phyloP scores from a whole-genome alignment of 805 yeast genomes.

The Candida golubevii region DNA sequence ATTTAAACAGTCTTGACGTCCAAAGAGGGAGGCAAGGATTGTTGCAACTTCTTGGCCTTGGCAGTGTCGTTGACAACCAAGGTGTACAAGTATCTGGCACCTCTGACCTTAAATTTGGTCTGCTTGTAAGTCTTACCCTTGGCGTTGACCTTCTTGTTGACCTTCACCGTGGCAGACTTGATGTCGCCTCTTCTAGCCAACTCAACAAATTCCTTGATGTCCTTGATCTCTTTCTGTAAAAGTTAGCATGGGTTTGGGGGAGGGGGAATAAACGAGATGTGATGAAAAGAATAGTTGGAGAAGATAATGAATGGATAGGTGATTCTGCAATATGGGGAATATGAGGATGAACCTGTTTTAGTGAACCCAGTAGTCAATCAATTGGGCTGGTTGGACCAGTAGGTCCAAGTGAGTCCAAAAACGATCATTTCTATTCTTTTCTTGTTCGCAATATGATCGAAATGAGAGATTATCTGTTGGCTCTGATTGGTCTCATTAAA shows the following conservation, averaged over 20 bases:
- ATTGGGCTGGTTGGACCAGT: too few species aligned
- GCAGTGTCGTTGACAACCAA: conserved; percentile 91
- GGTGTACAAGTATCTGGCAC: conserved; percentile 91
- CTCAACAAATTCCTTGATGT: conserved; percentile 96
- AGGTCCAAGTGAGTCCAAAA: too few species aligned
- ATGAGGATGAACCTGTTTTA: too few species aligned
- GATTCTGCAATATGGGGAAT: too few species aligned
- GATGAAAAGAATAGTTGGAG: neutral
- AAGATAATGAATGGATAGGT: neutral
- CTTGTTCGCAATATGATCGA: too few species aligned
- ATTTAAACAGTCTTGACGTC: conserved; percentile 52
- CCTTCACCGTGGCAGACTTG: conserved; percentile 88
- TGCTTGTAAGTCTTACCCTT: conserved; percentile 83
- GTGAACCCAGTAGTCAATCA: too few species aligned
- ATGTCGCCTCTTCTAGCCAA: conserved; percentile 96
- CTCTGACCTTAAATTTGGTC: conserved; percentile 99
- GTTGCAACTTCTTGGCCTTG: conserved; percentile 96
- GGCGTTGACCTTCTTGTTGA: conserved; percentile 77
- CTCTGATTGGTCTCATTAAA: too few species aligned
- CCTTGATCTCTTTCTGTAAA: conserved; percentile 71
- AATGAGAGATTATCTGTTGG: too few species aligned
- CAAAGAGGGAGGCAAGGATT: conserved; percentile 94
- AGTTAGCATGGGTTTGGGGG: conserved; percentile 11
- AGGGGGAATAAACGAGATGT: neutral
- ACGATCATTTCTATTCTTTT: too few species aligned